Conservation (phyloP, 441 rosid genomes). For the Gossypium davidsonii region DNA sequence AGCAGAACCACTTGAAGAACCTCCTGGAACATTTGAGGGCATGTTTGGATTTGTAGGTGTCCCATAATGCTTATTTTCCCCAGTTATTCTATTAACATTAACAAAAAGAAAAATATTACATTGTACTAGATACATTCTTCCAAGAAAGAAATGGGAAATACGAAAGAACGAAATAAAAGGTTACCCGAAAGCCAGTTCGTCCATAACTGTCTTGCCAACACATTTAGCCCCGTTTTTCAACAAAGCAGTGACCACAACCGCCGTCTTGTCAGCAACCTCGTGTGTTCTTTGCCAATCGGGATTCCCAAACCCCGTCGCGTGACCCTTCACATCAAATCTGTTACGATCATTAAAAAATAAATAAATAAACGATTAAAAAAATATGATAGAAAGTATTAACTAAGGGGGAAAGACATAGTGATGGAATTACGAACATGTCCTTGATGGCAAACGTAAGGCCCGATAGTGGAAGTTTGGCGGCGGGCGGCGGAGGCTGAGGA, state of each 20-base stretch:
- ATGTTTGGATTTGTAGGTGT: constrained; percentile 67
- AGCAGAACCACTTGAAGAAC: constrained; percentile 92
- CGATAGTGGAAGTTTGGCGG: constrained; percentile 63
- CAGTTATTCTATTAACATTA: constrained; percentile 45
- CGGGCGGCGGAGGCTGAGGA: constrained; percentile 88
- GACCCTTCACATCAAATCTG: constrained; percentile 79
- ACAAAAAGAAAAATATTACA: constrained; percentile 7
- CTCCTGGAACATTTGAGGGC: constrained; percentile 72
- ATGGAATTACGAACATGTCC: constrained; percentile 47
- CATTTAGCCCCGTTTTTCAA: constrained; percentile 88
- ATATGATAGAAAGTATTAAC: background rate
- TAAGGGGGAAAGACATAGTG: background rate
- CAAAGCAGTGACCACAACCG: constrained; percentile 57
- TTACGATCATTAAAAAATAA: constrained; percentile 11
- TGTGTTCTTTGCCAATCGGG: constrained; percentile 78
- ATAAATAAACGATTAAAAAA: background rate
- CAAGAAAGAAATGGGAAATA: background rate
- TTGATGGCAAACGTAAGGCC: constrained; percentile 70
- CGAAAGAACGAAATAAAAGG: background rate
- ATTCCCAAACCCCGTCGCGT: constrained; percentile 78
- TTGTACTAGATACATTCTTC: background rate
- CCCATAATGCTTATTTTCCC: constrained; percentile 79
- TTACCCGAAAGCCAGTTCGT: constrained; percentile 81
- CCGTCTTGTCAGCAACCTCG: constrained; percentile 66
- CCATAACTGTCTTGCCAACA: constrained; percentile 80